Percentiles rank a stretch among this genome's conserved stretches.
Conservation (phyloP, 805 yeast species). For the Monosporozyma yasuniensis region DNA sequence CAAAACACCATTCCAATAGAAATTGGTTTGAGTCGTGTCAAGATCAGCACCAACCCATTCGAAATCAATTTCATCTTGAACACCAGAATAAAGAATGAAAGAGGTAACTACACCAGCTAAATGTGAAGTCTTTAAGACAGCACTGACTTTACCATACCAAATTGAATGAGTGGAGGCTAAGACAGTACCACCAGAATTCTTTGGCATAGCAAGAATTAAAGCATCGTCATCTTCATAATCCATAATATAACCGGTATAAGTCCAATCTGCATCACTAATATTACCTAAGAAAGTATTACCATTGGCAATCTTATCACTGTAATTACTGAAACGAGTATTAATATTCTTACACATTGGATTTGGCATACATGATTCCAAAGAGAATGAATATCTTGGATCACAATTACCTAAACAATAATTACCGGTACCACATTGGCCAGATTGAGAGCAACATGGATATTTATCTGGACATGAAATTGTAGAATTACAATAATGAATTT, state of each 20-base stretch:
- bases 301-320: constrained; percentile 27
- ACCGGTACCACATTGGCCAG: constrained; percentile 76
- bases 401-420: constrained; percentile 75
- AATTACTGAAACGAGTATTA: constrained; percentile 34
- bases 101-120: constrained; percentile 77
- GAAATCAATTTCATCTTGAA: constrained; percentile 83
- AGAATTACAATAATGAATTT: constrained; percentile 40
- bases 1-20: constrained; percentile 63
- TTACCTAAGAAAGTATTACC: constrained; percentile 57
- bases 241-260: constrained; percentile 47
- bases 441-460: constrained; percentile 78
- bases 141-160: constrained; percentile 81
- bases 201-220: constrained; percentile 68
- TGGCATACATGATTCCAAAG: constrained; percentile 70
- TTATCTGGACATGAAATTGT: constrained; percentile 60
- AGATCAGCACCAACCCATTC: constrained; percentile 77
- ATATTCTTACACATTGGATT: constrained; percentile 61
- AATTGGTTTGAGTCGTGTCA: constrained; percentile 64
- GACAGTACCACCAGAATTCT: constrained; percentile 66
- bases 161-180: constrained; percentile 68
- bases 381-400: constrained; percentile 59
- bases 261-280: constrained; percentile 57
- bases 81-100: constrained; percentile 70
- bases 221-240: constrained; percentile 45
- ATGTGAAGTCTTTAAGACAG: constrained; percentile 64